These are phyloP conservation scores for Nosema muscidifuracis DNA, from an alignment of 371 early-diverging fungal species.

Conservation along the genomic window DNA sequence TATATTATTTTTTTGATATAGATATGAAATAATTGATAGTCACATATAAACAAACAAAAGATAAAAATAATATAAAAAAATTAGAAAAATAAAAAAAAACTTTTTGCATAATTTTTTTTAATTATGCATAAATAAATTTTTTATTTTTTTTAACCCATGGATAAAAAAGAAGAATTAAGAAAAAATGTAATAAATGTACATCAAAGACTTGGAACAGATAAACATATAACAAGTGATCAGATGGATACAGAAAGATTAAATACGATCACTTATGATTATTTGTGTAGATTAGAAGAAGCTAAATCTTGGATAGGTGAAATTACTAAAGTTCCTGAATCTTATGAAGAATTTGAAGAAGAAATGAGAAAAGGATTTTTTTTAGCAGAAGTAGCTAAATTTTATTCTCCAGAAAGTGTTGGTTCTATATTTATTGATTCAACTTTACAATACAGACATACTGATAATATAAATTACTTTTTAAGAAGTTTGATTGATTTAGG, in stretches of 20 bases:
- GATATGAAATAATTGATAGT: too few relatives aligned
- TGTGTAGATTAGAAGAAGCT: conserved; percentile 95
- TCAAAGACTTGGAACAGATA: conserved; percentile 31
- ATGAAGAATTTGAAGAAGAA: conserved; percentile 71
- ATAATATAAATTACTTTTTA: conserved; percentile 91
- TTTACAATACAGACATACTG: conserved; percentile 87
- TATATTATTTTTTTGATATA: too few relatives aligned
- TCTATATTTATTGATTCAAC: conserved; percentile 73
- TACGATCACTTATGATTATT: conserved; percentile 88
- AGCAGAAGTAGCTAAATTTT: conserved; percentile 76
- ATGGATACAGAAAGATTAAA: conserved; percentile 85
- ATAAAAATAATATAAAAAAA: too few relatives aligned
- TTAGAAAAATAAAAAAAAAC: too few relatives aligned
- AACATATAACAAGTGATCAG: conserved; percentile 58
- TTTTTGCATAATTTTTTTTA: too few relatives aligned
- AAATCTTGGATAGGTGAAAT: conserved; percentile 75
- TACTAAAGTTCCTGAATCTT: conserved; percentile 70
- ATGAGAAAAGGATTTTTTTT: conserved; percentile 83
- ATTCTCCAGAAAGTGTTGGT: conserved; percentile 73
- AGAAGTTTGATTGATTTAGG: conserved; percentile 71
- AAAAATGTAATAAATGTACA: conserved; percentile 39
- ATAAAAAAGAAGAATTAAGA: conserved; percentile 22
- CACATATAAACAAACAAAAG: too few relatives aligned
- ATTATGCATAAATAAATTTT: background rate
- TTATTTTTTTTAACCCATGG: conserved; percentile 12